Evolutionary conservation across 768 basidiomycete genomes (phyloP), one percentile per base, ranked within the genome.

Genomic region (Suillus hirtellus): DNA sequence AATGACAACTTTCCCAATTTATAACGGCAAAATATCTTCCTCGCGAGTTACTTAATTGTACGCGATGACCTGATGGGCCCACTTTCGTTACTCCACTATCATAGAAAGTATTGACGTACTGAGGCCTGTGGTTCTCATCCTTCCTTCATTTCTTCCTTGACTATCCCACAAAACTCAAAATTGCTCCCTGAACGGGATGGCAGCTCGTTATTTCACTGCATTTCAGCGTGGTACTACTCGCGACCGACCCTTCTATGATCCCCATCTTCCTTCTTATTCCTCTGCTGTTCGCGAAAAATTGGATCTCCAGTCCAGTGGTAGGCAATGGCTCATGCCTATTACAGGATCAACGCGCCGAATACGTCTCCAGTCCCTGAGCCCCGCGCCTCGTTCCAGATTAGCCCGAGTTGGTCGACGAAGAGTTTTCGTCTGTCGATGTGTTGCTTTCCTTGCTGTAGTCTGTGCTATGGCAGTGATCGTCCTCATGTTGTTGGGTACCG

Each of bases 311-410:
- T 62, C 70, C 64, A 71, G 72, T 55, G 70, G 70, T 49, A 71
- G 65, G 60, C 75, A 75, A 49, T 87, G 86, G 86, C 79, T 84
- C 24, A 76, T 83, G 50, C 83, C 87, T 42, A 70, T 88, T 60
- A 82, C 81, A 55, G 66, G 88, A 24, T 81, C 88, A 49, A 79
- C 81, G 59, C 86, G 88, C 66, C 81, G 84, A 42, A 76, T 89
- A 14, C 84, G 86, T 52, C 75, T 90, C 34, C 79, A 82, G 63
- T 71, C 88, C 9, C 87, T 88, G 59, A 85, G 86, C 64, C 71
- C 84, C 43, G 71, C 86, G 67, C 80, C 80, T 66, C 79, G 77
- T 40, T 74, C 78, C 55, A 75, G 79, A 61, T 73, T 79, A 61
- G 70, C 79, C 7, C 81, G 82, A 47, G 78, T 87, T 62, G 82